Evolutionary conservation across 2,329 filamentous ascomycete species (phyloP), one percentile per base, ranked within the genome.

Genomic region (Dothideomycetes sp.): DNA sequence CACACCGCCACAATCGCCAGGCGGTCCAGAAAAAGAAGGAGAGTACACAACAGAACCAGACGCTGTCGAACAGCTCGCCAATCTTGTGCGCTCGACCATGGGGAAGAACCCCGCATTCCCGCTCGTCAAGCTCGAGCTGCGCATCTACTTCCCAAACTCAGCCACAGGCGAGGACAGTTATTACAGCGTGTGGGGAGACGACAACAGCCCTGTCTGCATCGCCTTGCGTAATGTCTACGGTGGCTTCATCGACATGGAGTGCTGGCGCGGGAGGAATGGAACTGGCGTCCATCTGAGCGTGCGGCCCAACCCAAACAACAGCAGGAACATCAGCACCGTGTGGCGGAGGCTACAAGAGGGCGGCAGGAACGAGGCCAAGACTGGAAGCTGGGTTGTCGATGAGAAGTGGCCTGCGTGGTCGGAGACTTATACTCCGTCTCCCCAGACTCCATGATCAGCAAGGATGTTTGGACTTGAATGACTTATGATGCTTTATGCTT

Each of bases 141-240:
- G 61, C 7, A 54, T 65, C 34, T 59, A 61, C 41, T 65, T 61
- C 34, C 58, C 62, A 0, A n/a, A 33, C 31, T 12, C 22, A 27
- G 12, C 7, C 7, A 27, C 22, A 7, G 62, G 60, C 7, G 50
- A 52, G 3, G 52, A 58, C 31, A 51, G 54, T 9, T 64, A 63
- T 46, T 51, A 47, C 32, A 51, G 46, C 7, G 56, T 65, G 5
- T 66, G 62, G 62, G 49, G 53, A 19, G 58, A 63, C 41, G 55
- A 62, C 19, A 40, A 51, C 31, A 59, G 54, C 14, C 61, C 63
- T 0, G 47, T 61, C 35, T 54, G 52, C 5, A 49, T 61, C 17
- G 56, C 60, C 2, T 42, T 66, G 34, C 49, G 53, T 17, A 61
- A 58, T 42, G 54, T 61, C n/a, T 52, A 48, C 35, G 53, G 51